Base-by-base conservation (phyloP, 2,329 filamentous ascomycete species). In the Penicillium aurantiogriseum region DNA sequence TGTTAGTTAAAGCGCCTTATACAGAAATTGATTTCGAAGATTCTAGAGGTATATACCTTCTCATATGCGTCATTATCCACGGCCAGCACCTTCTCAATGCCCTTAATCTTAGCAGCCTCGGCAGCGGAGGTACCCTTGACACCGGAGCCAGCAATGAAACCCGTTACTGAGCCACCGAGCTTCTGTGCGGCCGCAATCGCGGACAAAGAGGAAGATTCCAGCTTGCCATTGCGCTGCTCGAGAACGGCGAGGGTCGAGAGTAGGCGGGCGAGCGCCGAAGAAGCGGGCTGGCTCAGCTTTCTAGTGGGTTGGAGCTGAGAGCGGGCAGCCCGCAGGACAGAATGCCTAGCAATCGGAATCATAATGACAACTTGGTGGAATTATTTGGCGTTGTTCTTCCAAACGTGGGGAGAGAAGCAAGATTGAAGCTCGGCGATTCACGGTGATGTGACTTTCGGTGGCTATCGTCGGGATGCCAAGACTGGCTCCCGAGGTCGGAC, bases 61-160 rank as follows among this genome's bases (percentile, higher is more conserved):
- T 97, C 92, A 72, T 99, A 99, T 50, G 91, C 89, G 54, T 81
- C 86, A 77, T 91, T 97, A 63, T 97, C 90, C 21, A 97, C 88
- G 42, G 86, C 87, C 67, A 99, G 84, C 60, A 99, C 85, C 82
- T 97, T 97, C 69, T 96, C 91, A 40, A 99, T 79, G 29, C 94
- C 94, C 64, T 91, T 86, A 39, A 96, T 88, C 78, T 96, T 96
- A 62, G 92, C 89, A 25, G 90, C 92, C 77, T 95, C 87, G 56
- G 90, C 87, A 51, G 92, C 94, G 7, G 77, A 73, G 87, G 88
- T 54, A 77, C 71, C 68, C 77, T 92, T 90, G 64, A 89, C 87
- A 69, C 86, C 89, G 68, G 82, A 85, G 27, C 94, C 94, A 33
- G 94, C 94, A 51, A 97, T 79, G 68, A 99, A 94, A 17, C 84